A percentile compares a stretch with the other conserved stretches of the same genome.
phyloP scores from a whole-genome alignment of 2,329 filamentous ascomycete species.

The Bipolaris cookei region DNA sequence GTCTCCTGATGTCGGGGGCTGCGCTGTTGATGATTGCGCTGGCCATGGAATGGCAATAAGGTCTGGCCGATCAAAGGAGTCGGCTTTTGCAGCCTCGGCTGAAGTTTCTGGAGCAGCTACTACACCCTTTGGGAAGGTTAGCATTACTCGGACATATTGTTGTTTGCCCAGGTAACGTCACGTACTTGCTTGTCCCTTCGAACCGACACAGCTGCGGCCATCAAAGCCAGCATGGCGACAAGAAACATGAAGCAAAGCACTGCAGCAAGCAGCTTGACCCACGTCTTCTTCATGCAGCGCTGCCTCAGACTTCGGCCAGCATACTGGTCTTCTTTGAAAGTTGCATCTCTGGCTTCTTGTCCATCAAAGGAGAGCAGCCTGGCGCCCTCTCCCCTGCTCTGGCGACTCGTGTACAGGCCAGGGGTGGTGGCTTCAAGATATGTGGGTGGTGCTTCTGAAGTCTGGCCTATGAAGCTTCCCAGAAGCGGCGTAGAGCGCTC shows the following conservation, averaged over 20 bases:
- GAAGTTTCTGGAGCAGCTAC: slow-evolving; percentile 7
- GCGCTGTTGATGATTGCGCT: slow-evolving; percentile 18
- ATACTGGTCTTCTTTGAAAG: slow-evolving; percentile 36
- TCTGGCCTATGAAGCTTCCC: slow-evolving; percentile 34
- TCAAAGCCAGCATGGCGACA: slow-evolving; percentile 30
- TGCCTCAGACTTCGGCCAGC: slow-evolving; percentile 25
- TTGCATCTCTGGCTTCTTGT: slow-evolving; percentile 21
- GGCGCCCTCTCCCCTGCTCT: slow-evolving; percentile 41
- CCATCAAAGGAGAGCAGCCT: slow-evolving; percentile 34
- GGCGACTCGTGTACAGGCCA: slow-evolving; percentile 34
- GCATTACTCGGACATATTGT: background rate
- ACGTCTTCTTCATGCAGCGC: slow-evolving; percentile 29
- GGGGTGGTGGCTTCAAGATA: slow-evolving; percentile 48
- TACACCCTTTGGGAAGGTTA: slow-evolving; percentile 14
- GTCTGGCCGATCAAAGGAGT: slow-evolving; percentile 15
- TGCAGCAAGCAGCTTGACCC: slow-evolving; percentile 30
- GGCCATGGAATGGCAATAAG: slow-evolving; percentile 24
- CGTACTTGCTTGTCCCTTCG: slow-evolving; percentile 31
- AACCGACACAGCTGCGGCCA: slow-evolving; percentile 25
- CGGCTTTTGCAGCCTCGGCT: slow-evolving; percentile 22
- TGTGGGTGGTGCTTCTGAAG: slow-evolving; percentile 28
- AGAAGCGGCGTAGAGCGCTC: slow-evolving; percentile 34
- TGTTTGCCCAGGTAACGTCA: background rate
- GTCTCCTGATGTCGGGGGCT: slow-evolving; percentile 9
- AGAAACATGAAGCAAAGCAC: slow-evolving; percentile 32